Percentiles rank a stretch among this genome's conserved stretches.
These are phyloP conservation scores for Cephalotrichum gorgonifer DNA, from an alignment of 2,329 filamentous ascomycete genomes.

Conservation along the genomic window DNA sequence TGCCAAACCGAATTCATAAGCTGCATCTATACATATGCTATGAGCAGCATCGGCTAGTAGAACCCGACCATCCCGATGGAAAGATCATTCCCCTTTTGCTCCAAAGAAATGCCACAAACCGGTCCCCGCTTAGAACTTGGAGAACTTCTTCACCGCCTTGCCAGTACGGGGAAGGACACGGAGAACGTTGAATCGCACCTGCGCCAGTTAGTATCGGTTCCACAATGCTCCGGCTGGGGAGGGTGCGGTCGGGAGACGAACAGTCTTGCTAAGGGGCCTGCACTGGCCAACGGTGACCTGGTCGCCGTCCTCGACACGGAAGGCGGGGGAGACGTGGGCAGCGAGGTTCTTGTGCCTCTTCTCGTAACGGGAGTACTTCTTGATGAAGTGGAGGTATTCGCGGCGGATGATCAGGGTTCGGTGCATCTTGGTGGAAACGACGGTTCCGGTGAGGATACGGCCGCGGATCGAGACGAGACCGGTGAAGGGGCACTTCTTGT, in stretches of 20 bases:
- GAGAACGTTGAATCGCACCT: slow-evolving; percentile 99
- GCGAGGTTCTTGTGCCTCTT: slow-evolving; percentile 99
- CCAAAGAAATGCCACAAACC: slow-evolving; percentile 40
- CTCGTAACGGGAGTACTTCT: slow-evolving; percentile 99
- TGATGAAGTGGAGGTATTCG: slow-evolving; percentile 99
- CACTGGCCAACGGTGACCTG: slow-evolving; percentile 99
- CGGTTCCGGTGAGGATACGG: slow-evolving; percentile 98
- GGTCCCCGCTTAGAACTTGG: slow-evolving; percentile 72
- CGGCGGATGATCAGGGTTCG: slow-evolving; percentile 98
- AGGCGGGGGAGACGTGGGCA: slow-evolving; percentile 96
- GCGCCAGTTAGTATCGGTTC: slow-evolving; percentile 3
- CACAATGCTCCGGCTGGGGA: not conserved
- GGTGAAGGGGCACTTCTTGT: slow-evolving; percentile 99
- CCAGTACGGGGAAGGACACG: slow-evolving; percentile 95
- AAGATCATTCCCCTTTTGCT: slow-evolving; percentile 30
- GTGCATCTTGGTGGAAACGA: slow-evolving; percentile 99
- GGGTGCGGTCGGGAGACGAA: slow-evolving; percentile 41
- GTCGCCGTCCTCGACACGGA: slow-evolving; percentile 99
- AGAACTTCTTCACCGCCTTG: slow-evolving; percentile 96
- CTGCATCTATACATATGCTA: slow-evolving; percentile 31
- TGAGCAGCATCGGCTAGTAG: slow-evolving; percentile 15
- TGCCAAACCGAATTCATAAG: slow-evolving; percentile 9
- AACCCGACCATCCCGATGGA: slow-evolving; percentile 13
- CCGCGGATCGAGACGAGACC: slow-evolving; percentile 98
- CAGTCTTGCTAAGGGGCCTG: slow-evolving; percentile 98